Evolutionary conservation across 768 basidiomycete genomes (phyloP), one percentile per base, ranked within the genome.

Genomic region (Nevesoporus exiguus): DNA sequence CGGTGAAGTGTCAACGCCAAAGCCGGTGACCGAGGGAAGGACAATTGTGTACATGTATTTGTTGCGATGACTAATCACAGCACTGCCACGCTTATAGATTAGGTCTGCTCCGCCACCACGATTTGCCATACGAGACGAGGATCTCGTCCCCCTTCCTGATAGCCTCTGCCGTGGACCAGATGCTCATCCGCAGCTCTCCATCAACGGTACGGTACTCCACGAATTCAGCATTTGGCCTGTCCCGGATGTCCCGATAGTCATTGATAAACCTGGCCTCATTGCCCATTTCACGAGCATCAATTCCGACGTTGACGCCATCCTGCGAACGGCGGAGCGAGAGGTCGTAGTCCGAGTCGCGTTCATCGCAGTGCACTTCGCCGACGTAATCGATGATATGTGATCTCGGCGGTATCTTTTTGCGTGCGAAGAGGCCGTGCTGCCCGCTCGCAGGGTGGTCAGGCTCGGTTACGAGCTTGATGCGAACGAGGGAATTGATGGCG

Each of bases 261-360:
- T 97, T 97, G 54, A 92, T 77, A 66, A 96, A 94, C 63, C 94
- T 76, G 1, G 86, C 87, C 68, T 93, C 90, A 71, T 95, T 97
- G 27, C 94, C 94, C 75, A 81, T 81, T 3, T 41, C 60, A 27
- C 75, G 75, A 19, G 93, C 92, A 66, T 97, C 93, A 37, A 90
- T 76, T 1, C 92, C 93, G 19, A 94, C 80, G 62, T 76, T 85
- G 37, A 80, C 64, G 8, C 81, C 82, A 48, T 77, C 74, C 52
- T 74, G 71, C 47, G 78, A 72, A 33, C 84, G 85, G 66, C 80
- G 76, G n/a, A 96, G 77, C 14, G 86, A 92, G 24, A 96, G 74
- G 70, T 96, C 94, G 66, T 96, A 96, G 69, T 95, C 86, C n/a
- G 88, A 88, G 30, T 78, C 71, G 24, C 76, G 76, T 49, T 82